These are phyloP conservation scores for Pyrrhoderma noxium DNA, from an alignment of 1,284 basidiomycete genomes.

Conservation along the genomic window DNA sequence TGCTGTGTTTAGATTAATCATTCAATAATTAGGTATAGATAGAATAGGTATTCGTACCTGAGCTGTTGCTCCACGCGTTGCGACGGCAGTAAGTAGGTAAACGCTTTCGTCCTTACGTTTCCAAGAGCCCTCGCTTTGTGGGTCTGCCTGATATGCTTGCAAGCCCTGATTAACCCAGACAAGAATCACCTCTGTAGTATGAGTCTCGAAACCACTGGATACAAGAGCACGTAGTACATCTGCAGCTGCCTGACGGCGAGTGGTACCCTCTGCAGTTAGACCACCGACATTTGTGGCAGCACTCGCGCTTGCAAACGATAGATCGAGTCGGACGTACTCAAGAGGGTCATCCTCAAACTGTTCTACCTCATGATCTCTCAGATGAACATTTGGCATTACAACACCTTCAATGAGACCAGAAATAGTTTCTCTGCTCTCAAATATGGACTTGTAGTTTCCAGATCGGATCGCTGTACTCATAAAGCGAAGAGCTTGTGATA, in stretches of 20 bases:
- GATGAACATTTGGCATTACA: constrained; percentile 85
- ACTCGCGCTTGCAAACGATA: constrained; percentile 59
- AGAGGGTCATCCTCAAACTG: constrained; percentile 97
- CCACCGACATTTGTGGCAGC: constrained; percentile 33
- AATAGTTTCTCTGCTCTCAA: constrained; percentile 73
- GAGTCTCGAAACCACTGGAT: constrained; percentile 68
- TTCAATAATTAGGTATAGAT: neutral
- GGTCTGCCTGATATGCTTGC: constrained; percentile 37
- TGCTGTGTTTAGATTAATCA: constrained; percentile 38
- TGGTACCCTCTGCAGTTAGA: constrained; percentile 49
- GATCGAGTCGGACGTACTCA: constrained; percentile 89
- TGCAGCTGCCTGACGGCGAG: constrained; percentile 85
- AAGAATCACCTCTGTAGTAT: constrained; percentile 82
- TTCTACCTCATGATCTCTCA: constrained; percentile 88
- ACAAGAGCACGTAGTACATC: constrained; percentile 88
- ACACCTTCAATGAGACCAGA: constrained; percentile 83
- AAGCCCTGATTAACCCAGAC: constrained; percentile 78
- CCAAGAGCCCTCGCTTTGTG: constrained; percentile 71
- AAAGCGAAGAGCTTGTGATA: constrained; percentile 90
- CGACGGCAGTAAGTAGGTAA: constrained; percentile 87
- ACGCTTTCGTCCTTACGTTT: constrained; percentile 95
- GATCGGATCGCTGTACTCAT: constrained; percentile 90
- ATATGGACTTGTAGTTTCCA: constrained; percentile 58
- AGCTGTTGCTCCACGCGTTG: constrained; percentile 78
- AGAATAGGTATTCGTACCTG: constrained; percentile 46